A percentile compares a stretch with the other conserved stretches of the same genome.
Conservation (phyloP, 2,329 filamentous ascomycete species). For the Stachybotrys chlorohalonatus region DNA sequence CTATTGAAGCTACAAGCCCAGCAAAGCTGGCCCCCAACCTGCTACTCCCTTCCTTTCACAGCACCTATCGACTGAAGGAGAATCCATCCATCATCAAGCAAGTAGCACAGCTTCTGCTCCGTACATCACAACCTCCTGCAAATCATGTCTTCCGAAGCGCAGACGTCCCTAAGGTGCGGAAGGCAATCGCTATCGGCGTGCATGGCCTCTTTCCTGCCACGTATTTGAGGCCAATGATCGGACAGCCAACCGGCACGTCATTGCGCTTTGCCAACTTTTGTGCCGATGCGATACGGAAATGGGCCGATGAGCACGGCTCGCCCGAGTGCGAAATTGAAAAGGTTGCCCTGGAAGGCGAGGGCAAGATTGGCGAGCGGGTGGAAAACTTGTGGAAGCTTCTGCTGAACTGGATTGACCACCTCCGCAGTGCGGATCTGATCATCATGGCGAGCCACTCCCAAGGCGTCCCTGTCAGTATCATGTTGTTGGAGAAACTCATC, state of each 20-base stretch:
- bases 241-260: slow-evolving; percentile 91
- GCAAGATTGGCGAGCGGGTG: slow-evolving; percentile 80
- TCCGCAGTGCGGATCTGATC: slow-evolving; percentile 80
- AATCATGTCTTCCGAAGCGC: slow-evolving; percentile 66
- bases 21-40: slow-evolving; percentile 48
- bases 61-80: slow-evolving; percentile 58
- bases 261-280: slow-evolving; percentile 85
- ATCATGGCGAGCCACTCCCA: slow-evolving; percentile 92
- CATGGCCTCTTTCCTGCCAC: slow-evolving; percentile 90
- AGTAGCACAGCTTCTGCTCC: slow-evolving; percentile 48
- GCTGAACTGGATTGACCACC: slow-evolving; percentile 88
- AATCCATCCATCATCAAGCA: slow-evolving; percentile 64
- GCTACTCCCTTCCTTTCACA: slow-evolving; percentile 59
- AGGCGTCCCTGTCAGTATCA: slow-evolving; percentile 86
- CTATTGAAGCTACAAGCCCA: slow-evolving; percentile 32
- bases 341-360: slow-evolving; percentile 89
- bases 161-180: slow-evolving; percentile 64
- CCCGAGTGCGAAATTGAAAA: slow-evolving; percentile 79
- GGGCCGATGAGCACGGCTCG: slow-evolving; percentile 67
- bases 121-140: slow-evolving; percentile 44
- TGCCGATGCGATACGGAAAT: slow-evolving; percentile 73
- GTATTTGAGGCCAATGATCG: slow-evolving; percentile 80
- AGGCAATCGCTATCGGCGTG: slow-evolving; percentile 85
- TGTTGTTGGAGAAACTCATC: slow-evolving; percentile 87
- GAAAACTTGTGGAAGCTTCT: slow-evolving; percentile 91